Percentiles rank a stretch among this genome's conserved stretches.
Evolutionary conservation across 495 filamentous ascomycete species (phyloP).

Genomic region (Rhypophila decipiens): DNA sequence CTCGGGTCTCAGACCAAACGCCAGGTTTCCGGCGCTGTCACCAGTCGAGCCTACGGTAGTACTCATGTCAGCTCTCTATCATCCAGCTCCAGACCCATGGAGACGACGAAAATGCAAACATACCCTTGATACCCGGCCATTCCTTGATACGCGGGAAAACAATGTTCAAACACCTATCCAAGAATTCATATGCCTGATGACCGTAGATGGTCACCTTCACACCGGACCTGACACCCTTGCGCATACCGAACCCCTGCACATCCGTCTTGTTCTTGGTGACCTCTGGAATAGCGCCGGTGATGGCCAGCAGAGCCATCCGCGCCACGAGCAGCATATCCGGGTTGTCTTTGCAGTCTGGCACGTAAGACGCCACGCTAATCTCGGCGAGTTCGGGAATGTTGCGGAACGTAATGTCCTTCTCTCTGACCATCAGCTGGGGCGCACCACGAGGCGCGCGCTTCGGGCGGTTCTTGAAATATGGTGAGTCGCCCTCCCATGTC

Average conservation of each 20-base stretch:
- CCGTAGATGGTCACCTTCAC: slow-evolving; percentile 64
- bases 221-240: slow-evolving; percentile 53
- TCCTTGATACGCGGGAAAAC: slow-evolving; percentile 95
- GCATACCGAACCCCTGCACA: slow-evolving; percentile 57
- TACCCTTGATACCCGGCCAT: slow-evolving; percentile 72
- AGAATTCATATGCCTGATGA: slow-evolving; percentile 80
- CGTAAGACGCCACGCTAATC: slow-evolving; percentile 73
- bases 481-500: slow-evolving; percentile 80
- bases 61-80: too few species aligned
- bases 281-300: slow-evolving; percentile 68
- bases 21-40: slow-evolving; percentile 82
- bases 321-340: slow-evolving; percentile 68
- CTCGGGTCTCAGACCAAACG: slow-evolving; percentile 67
- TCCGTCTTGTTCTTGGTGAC: slow-evolving; percentile 62
- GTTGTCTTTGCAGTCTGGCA: slow-evolving; percentile 55
- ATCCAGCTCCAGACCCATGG: too few species aligned
- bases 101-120: not conserved
- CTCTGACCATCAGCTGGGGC: slow-evolving; percentile 58
- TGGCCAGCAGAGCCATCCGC: slow-evolving; percentile 74
- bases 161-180: slow-evolving; percentile 77
- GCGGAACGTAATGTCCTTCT: slow-evolving; percentile 70
- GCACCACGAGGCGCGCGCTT: slow-evolving; percentile 72
- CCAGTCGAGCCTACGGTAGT: slow-evolving; percentile 54
- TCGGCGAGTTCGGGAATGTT: slow-evolving; percentile 78
- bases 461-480: slow-evolving; percentile 87